phyloP scores from a whole-genome alignment of 306 rosid genomes.

The Delonix regia region DNA sequence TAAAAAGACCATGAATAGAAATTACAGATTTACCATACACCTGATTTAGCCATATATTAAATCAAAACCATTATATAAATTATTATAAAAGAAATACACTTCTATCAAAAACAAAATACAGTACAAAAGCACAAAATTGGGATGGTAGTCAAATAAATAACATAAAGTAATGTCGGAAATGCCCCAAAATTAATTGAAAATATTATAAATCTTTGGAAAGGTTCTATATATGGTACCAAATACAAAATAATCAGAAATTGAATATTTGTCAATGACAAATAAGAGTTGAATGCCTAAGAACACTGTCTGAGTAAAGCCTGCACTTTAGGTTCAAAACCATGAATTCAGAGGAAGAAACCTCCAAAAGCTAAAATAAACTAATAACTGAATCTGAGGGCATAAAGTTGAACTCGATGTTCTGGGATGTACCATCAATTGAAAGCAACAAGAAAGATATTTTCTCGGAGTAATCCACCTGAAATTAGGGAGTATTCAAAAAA shows the following conservation, averaged over 20 bases:
- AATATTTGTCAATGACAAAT: neutral
- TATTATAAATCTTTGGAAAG: neutral
- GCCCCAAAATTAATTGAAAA: neutral
- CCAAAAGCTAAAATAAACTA: neutral
- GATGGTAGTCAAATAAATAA: neutral
- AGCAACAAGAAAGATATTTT: neutral
- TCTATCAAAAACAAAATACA: neutral
- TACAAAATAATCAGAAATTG: neutral
- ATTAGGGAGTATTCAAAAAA: neutral
- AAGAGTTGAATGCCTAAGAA: neutral
- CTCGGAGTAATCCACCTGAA: conserved; percentile 30
- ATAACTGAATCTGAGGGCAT: conserved; percentile 42
- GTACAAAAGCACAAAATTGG: neutral
- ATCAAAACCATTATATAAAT: neutral
- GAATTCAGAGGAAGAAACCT: neutral
- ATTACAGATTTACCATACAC: neutral
- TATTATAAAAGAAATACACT: neutral
- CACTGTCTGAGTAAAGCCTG: neutral
- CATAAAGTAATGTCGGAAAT: neutral
- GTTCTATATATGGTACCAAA: neutral
- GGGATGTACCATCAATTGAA: conserved; percentile 42
- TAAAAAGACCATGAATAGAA: neutral
- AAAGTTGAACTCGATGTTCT: conserved; percentile 30
- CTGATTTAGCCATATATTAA: neutral
- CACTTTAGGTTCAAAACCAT: neutral